phyloP scores from a whole-genome alignment of 805 yeast species.

The Ogataea haglerorum region DNA sequence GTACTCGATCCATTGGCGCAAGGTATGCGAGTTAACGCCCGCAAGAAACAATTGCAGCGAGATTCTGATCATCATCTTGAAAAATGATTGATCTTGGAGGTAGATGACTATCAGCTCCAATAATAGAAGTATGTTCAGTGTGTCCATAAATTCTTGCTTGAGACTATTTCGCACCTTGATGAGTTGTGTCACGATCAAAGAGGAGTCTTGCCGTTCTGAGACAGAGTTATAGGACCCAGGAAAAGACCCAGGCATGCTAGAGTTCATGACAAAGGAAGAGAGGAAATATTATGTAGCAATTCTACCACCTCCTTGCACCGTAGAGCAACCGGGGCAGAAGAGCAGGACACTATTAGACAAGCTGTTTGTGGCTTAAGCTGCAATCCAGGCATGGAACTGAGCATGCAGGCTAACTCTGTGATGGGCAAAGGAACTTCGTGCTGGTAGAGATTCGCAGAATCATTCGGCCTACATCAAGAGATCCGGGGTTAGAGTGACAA shows the following conservation, averaged over 20 bases:
- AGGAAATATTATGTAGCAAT: constrained; percentile 1
- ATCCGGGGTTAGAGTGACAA: constrained; percentile 1
- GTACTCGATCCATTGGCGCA: constrained; percentile 19
- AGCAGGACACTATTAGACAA: neutral
- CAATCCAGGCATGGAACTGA: neutral
- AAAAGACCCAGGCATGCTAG: constrained; percentile 10
- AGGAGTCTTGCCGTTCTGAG: neutral
- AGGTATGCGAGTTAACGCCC: constrained; percentile 14
- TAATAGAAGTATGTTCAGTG: constrained; percentile 15
- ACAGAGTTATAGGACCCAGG: constrained; percentile 2
- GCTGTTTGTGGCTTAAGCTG: neutral
- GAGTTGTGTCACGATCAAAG: constrained; percentile 2
- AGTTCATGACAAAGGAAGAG: neutral
- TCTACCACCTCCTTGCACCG: constrained; percentile 8
- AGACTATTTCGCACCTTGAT: constrained; percentile 19
- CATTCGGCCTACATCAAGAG: neutral
- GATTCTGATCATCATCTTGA: constrained; percentile 20
- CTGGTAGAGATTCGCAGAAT: too few species aligned
- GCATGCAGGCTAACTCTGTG: neutral
- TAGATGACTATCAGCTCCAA: constrained; percentile 22
- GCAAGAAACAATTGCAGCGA: constrained; percentile 20
- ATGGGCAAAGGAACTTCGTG: too few species aligned
- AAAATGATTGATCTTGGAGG: constrained; percentile 25
- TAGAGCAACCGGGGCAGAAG: neutral
- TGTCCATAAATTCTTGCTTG: constrained; percentile 12